These are phyloP conservation scores for Ophiostoma triangulosporum DNA, from an alignment of 2,329 filamentous ascomycete species.

Conservation along the genomic window DNA sequence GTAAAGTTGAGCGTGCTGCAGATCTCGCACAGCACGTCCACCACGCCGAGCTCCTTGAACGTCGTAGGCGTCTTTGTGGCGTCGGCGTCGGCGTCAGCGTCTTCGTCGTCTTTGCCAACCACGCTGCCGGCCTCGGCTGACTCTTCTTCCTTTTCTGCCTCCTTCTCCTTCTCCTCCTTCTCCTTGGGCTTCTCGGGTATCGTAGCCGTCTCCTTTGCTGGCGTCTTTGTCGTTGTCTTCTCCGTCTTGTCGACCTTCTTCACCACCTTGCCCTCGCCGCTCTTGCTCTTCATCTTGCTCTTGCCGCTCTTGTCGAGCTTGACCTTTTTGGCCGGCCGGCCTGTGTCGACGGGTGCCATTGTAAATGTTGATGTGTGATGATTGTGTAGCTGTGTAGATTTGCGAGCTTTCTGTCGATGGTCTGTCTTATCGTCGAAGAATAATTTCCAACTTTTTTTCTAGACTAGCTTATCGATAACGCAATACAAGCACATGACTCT, in stretches of 20 bases:
- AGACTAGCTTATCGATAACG: background rate
- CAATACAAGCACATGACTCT: background rate
- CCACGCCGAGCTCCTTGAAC: slow-evolving; percentile 63
- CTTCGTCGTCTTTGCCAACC: background rate
- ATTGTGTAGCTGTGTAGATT: background rate
- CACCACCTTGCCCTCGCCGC: background rate
- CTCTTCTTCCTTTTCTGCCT: background rate
- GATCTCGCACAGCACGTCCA: slow-evolving; percentile 78
- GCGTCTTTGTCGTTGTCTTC: background rate
- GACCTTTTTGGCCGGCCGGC: slow-evolving; percentile 33
- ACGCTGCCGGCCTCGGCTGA: background rate
- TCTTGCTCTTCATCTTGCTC: background rate
- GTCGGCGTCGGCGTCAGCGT: background rate
- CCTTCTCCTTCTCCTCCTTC: background rate
- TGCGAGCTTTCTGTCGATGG: too few relatives aligned
- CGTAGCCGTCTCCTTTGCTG: background rate
- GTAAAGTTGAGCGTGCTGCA: slow-evolving; percentile 75
- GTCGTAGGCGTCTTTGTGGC: slow-evolving; percentile 31
- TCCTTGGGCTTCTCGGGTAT: background rate
- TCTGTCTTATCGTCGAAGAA: too few relatives aligned
- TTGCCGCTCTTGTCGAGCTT: slow-evolving; percentile 22
- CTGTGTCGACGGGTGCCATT: slow-evolving; percentile 13
- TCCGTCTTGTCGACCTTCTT: background rate
- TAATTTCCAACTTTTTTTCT: slow-evolving; percentile 3
- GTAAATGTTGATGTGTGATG: background rate